A percentile compares a stretch with the other conserved stretches of the same genome.
Conservation (phyloP, 441 rosid genomes). For the Pelargonium cotyledonis region DNA sequence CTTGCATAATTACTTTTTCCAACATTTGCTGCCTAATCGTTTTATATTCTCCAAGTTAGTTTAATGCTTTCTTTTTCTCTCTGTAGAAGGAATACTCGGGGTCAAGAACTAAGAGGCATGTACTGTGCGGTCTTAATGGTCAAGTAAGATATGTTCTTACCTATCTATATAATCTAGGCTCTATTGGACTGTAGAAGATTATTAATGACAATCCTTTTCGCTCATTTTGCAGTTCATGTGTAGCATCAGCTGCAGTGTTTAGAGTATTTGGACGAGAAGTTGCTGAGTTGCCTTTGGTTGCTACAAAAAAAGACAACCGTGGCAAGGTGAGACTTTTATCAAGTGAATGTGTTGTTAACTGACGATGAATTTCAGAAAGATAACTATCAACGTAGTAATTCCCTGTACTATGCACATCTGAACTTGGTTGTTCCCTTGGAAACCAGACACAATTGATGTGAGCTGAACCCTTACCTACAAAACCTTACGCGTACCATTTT, state of each 20-base stretch:
- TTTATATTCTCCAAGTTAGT: background rate
- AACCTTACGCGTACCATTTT: no score
- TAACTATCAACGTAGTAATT: background rate
- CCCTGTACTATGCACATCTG: no score
- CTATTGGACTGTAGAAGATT: background rate
- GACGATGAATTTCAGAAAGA: background rate
- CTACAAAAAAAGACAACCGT: conserved; percentile 78
- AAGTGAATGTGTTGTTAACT: background rate
- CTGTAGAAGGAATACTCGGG: conserved; percentile 85
- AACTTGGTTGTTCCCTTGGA: no score
- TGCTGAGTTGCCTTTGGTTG: conserved; percentile 96
- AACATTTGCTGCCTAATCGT: background rate
- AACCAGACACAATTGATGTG: no score
- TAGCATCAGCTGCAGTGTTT: conserved; percentile 88
- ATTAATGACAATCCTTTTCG: background rate
- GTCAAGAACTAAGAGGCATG: conserved; percentile 91
- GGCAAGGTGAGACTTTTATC: conserved; percentile 60
- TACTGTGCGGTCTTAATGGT: conserved; percentile 65
- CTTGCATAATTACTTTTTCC: conserved; percentile 4
- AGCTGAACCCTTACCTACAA: no score
- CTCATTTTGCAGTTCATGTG: conserved; percentile 45
- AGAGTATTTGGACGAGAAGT: conserved; percentile 82
- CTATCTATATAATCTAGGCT: background rate
- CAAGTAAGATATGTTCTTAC: conserved; percentile 43
- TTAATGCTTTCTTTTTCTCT: background rate